A percentile compares a stretch with the other conserved stretches of the same genome.
phyloP scores from a whole-genome alignment of 2,329 filamentous ascomycete species.

The Fusarium siculi region DNA sequence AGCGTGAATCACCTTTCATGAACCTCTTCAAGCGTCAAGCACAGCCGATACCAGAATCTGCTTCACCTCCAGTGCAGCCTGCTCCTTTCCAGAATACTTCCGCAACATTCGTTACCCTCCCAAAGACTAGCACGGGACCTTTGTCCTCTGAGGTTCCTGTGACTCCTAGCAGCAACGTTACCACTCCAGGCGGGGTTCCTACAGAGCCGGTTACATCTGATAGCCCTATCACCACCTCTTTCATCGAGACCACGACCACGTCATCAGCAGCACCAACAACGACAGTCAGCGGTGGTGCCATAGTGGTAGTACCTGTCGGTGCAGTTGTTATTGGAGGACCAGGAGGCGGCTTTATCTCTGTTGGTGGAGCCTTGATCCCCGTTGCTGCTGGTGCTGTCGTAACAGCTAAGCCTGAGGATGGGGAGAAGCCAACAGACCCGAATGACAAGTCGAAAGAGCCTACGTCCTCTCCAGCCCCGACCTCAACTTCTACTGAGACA shows the following conservation, averaged over 20 bases:
- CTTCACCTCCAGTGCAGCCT: not conserved
- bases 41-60: not conserved
- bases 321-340: rapidly evolving
- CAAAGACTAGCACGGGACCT: not conserved
- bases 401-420: not conserved
- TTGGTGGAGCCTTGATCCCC: not conserved
- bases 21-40: not conserved
- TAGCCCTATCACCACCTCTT: not conserved
- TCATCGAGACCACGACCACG: not conserved
- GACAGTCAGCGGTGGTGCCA: not conserved
- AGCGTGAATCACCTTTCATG: not conserved
- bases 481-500: not conserved
- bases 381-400: not conserved
- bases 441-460: not conserved
- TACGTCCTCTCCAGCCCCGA: not conserved
- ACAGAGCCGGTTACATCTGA: not conserved
- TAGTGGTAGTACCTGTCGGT: not conserved
- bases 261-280: not conserved
- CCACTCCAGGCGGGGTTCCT: not conserved
- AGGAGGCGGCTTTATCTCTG: rapidly evolving
- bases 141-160: not conserved
- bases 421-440: not conserved
- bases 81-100: not conserved
- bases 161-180: not conserved
- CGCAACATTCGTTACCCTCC: not conserved